Conservation (phyloP, 1,284 basidiomycete genomes). For the Cutaneotrichosporon sp. region DNA sequence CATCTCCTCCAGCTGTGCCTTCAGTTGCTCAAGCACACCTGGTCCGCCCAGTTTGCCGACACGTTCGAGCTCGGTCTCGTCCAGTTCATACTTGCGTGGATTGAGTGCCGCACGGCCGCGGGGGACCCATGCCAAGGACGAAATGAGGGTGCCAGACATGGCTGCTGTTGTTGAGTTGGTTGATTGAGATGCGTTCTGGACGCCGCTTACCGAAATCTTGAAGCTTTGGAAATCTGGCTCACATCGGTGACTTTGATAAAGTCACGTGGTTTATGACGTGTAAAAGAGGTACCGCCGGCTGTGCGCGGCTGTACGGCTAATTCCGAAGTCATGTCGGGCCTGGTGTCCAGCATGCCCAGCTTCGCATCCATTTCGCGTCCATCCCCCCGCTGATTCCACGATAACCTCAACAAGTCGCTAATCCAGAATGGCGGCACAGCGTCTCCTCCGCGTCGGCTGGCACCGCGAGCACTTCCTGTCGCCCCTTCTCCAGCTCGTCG, state of each 20-base stretch:
- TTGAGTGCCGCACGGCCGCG: slow-evolving; percentile 70
- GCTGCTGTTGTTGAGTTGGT: slow-evolving; percentile 1
- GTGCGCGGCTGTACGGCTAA: too few relatives aligned
- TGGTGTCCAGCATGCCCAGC: too few relatives aligned
- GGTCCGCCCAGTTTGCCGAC: slow-evolving; percentile 82
- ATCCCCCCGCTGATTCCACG: slow-evolving; percentile 7
- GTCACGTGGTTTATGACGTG: slow-evolving; percentile 8
- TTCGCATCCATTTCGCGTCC: too few relatives aligned
- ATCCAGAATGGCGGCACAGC: not conserved
- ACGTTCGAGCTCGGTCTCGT: slow-evolving; percentile 83
- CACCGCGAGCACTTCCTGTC: slow-evolving; percentile 89
- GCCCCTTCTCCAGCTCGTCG: slow-evolving; percentile 64
- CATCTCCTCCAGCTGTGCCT: slow-evolving; percentile 69
- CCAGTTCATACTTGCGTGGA: slow-evolving; percentile 83
- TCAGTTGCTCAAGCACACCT: slow-evolving; percentile 74
- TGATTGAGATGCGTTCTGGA: not conserved
- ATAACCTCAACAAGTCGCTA: not conserved
- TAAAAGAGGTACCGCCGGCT: too few relatives aligned
- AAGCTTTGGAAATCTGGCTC: slow-evolving; percentile 1
- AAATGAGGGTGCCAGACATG: slow-evolving; percentile 53
- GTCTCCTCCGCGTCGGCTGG: slow-evolving; percentile 48
- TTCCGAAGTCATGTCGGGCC: too few relatives aligned
- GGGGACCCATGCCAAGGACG: slow-evolving; percentile 66
- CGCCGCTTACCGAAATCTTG: slow-evolving; percentile 1
- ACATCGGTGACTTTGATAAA: too few relatives aligned